These are phyloP conservation scores for Parathielavia appendiculata DNA, from an alignment of 495 filamentous ascomycete genomes.

Conservation along the genomic window DNA sequence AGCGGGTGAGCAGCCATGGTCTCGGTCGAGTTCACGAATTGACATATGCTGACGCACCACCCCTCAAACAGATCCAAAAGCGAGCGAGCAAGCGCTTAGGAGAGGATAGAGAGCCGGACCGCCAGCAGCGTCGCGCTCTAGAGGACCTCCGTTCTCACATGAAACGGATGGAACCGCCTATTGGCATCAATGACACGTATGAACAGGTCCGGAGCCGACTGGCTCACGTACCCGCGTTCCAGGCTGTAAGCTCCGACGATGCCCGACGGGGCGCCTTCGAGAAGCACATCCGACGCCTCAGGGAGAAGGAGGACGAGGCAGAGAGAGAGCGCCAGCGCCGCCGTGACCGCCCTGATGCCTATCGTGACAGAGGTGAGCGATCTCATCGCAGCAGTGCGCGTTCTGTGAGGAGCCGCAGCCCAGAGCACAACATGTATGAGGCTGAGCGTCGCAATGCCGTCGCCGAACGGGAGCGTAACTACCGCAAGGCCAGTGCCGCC, in stretches of 20 bases:
- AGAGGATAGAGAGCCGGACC: constrained; percentile 81
- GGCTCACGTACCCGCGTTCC: constrained; percentile 75
- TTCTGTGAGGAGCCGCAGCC: constrained; percentile 55
- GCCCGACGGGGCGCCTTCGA: constrained; percentile 80
- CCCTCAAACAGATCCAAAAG: constrained; percentile 56
- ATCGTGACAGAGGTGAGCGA: constrained; percentile 54
- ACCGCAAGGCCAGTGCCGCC: constrained; percentile 69
- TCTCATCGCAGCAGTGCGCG: constrained; percentile 54
- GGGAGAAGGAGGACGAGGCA: constrained; percentile 81
- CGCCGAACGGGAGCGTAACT: constrained; percentile 80
- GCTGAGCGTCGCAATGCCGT: constrained; percentile 81
- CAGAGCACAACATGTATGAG: constrained; percentile 78
- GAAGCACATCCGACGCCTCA: constrained; percentile 82
- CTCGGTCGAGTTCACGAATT: not conserved
- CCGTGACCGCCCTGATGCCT: constrained; percentile 55
- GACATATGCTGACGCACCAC: constrained; percentile 19
- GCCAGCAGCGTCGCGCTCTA: constrained; percentile 75
- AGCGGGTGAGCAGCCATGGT: constrained; percentile 45
- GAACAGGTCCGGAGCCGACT: constrained; percentile 75
- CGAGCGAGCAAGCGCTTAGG: constrained; percentile 58
- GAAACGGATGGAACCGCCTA: constrained; percentile 86
- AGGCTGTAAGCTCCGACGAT: constrained; percentile 73
- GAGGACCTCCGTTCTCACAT: constrained; percentile 83
- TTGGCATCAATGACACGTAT: constrained; percentile 72
- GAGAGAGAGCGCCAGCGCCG: constrained; percentile 67